Percentiles rank a stretch among this genome's conserved stretches.
Evolutionary conservation across 1,284 basidiomycete genomes (phyloP).

Genomic region (Ceraceosorus guamensis): DNA sequence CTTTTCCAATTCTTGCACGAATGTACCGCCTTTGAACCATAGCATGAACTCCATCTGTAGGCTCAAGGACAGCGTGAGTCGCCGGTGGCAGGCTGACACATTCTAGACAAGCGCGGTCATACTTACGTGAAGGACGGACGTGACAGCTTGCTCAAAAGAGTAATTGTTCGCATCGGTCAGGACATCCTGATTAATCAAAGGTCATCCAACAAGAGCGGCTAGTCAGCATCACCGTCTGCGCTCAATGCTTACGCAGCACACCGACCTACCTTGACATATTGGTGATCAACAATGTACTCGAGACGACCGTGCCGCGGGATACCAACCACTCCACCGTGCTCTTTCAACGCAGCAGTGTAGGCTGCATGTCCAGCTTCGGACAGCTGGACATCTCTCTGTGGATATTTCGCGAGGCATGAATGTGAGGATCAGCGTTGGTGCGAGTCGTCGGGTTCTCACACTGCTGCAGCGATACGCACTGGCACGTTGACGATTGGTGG

Average conservation of each 20-base stretch:
- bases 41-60: constrained; percentile 12
- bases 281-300: constrained; percentile 11
- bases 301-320: constrained; percentile 12
- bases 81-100: not conserved
- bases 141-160: constrained; percentile 12
- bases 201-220: not conserved
- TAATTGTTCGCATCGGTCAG: constrained; percentile 11
- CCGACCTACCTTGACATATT: constrained; percentile 3
- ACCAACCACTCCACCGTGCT: constrained; percentile 11
- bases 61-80: not conserved
- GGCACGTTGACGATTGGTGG: not conserved
- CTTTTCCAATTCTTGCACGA: constrained; percentile 11
- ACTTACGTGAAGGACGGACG: constrained; percentile 8
- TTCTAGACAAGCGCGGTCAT: not conserved
- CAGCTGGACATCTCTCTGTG: constrained; percentile 5
- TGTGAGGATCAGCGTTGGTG: too few relatives aligned
- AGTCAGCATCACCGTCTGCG: not conserved
- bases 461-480: not conserved
- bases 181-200: not conserved
- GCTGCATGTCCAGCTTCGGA: constrained; percentile 10
- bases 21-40: constrained; percentile 13
- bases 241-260: not conserved
- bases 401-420: too few relatives aligned
- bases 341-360: constrained; percentile 8
- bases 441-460: too few relatives aligned